Evolutionary conservation across 2,329 filamentous ascomycete species (phyloP), one percentile per base, ranked within the genome.

Genomic region (Ophiognomonia clavigignenti-juglandacearum): DNA sequence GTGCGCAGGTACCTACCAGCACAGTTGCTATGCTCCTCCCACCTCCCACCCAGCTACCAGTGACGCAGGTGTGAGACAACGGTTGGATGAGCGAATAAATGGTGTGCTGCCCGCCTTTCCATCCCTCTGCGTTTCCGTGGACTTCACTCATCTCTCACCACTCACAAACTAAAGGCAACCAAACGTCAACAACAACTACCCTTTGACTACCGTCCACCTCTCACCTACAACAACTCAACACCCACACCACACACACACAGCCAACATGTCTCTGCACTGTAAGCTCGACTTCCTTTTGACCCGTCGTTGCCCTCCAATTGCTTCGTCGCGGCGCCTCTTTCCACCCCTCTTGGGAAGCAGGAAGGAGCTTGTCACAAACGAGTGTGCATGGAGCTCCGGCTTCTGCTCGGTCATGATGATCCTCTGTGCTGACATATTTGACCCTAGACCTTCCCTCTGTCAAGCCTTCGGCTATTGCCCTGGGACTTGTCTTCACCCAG

Each of bases 381-480:
- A n/a, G n/a, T n/a, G n/a, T n/a, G n/a, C n/a, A n/a, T n/a, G n/a
- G n/a, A n/a, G n/a, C n/a, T n/a, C n/a, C n/a, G n/a, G n/a, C n/a
- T n/a, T n/a, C n/a, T n/a, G n/a, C n/a, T n/a, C n/a, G n/a, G n/a
- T n/a, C n/a, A n/a, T n/a, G n/a, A n/a, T n/a, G n/a, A n/a, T n/a
- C n/a, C n/a, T n/a, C n/a, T n/a, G n/a, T n/a, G n/a, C 34, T 32
- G 9, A 44, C 37, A 22, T 48, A 41, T 16, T 24, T 35, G 24
- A 43, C n/a, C 20, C 7, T 50, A 80, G 77, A 81, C 63, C 73
- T 82, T 27, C 78, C 78, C 55, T 66, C 91, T 58, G 93, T 98
- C 65, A 97, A 96, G 85, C 93, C 93, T 60, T 96, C 91, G 64
- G 92, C 93, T 63, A 96, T 98, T 65, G 93, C 92, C 64, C 82